These are phyloP conservation scores for Blepharisma japonicum DNA, from an alignment of 73 alveolate species.

Conservation along the genomic window DNA sequence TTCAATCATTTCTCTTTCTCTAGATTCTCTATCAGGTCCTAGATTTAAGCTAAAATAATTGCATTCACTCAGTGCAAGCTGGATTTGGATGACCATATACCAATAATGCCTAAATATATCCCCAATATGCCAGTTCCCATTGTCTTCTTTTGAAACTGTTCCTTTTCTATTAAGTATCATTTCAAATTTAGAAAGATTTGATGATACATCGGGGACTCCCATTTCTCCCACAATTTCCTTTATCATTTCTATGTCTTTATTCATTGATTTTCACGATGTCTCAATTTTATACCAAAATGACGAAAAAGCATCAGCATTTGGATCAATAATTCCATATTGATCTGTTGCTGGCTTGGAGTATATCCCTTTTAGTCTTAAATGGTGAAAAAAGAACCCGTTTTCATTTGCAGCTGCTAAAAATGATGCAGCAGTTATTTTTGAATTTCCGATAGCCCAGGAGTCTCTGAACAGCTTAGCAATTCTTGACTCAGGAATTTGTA, in stretches of 20 bases:
- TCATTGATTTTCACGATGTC: neutral
- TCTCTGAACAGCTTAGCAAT: slow-evolving; percentile 9
- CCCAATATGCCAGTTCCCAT: neutral
- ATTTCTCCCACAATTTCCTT: neutral
- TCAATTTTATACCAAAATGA: slow-evolving; percentile 1
- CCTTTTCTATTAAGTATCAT: neutral
- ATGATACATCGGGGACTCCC: neutral
- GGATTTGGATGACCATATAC: neutral
- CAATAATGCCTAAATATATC: slow-evolving; percentile 19
- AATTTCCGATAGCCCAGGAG: slow-evolving; percentile 4
- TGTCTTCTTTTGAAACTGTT: neutral
- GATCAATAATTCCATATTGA: slow-evolving; percentile 7
- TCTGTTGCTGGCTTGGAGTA: neutral
- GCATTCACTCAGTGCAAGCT: neutral
- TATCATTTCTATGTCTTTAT: slow-evolving; percentile 8
- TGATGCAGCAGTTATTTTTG: slow-evolving; percentile 11
- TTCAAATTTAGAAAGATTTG: neutral
- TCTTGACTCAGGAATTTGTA: neutral
- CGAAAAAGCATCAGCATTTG: neutral
- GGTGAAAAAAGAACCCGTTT: neutral
- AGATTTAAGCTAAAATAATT: neutral
- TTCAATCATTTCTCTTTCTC: slow-evolving; percentile 3
- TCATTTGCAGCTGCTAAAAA: neutral
- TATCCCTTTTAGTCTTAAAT: neutral
- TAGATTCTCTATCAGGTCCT: neutral